Evolutionary conservation across 805 yeast species (phyloP), one percentile per base, ranked within the genome.

Genomic region (Wickerhamomyces strasburgensis): DNA sequence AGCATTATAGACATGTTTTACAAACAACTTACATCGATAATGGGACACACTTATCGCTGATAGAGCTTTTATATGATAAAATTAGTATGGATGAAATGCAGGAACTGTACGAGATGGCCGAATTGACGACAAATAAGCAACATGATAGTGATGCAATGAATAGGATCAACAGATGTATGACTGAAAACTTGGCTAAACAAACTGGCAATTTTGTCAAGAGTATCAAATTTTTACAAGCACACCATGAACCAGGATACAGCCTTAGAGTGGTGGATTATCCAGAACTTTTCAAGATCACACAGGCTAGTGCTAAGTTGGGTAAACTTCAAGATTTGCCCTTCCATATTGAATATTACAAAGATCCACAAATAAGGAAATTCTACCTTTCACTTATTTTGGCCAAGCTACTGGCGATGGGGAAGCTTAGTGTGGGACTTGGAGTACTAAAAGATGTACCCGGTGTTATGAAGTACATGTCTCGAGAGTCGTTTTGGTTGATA

Each of bases 241-340:
- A 38, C 11, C 21, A 29, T 8, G 27, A n/a, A n/a, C n/a, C n/a
- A 21, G 19, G 34, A 32, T 2, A 19, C 26, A 8, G 14, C n/a
- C n/a, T 26, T 44, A 17, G 32, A 14, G 45, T 45, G 2, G 37
- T 28, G 9, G 46, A 48, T n/a, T 48, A 40, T 19, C 53, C 50
- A 8, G 29, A 37, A 5, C 25, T 51, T 16, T n/a, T 39, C n/a
- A 31, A 36, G 2, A 33, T 29, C 10, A 23, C 47, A 3, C 18
- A 26, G 3, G 33, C 46, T 1, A 39, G 49, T n/a, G 17, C 19
- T 1, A 43, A 40, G 11, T 9, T 27, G 4, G 34, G 38, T 8
- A 46, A 39, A 28, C 27, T 37, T 7, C 31, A 29, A 6, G 17
- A 27, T 9, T 19, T 33, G 6, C 14, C 38, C 16, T 9, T 38